Evolutionary conservation across 805 yeast genomes (phyloP), one percentile per base, ranked within the genome.

Genomic region (Cyberlindnera xylosilytica): DNA sequence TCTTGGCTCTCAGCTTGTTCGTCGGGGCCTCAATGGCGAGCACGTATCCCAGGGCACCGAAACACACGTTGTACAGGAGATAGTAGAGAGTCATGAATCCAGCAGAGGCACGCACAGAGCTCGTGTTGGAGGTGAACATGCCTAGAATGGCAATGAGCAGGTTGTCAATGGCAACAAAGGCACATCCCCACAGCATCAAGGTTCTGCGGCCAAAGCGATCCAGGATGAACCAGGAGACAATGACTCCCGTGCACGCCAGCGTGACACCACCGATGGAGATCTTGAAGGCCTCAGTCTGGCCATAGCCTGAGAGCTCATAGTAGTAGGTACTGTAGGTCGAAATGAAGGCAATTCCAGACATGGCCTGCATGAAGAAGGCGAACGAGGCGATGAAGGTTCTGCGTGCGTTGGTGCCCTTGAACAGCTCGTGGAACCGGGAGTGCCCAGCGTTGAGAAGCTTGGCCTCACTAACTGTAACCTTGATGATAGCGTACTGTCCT

Each of bases 271-370:
- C 66, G 43, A 58, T 50, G 10, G 53, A 7, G n/a, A 67, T 65
- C 28, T 47, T 39, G 58, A 69, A 74, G 9, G 76, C 59, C 53
- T 64, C 63, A 24, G 63, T 53, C 10, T 65, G 58, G 8, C 66
- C 57, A 54, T 69, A 65, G 35, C 79, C 79, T 22, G 77, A 72
- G 38, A 69, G 66, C 42, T 60, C 55, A 50, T 63, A 73, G 55
- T 70, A 72, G 50, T 71, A 73, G 15, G 79, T 69, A 12, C 76
- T 57, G 54, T 69, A 73, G 32, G 69, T 68, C 61, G 65, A 61
- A 22, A 50, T 45, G 51, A 67, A 72, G 8, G 71, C 56, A 7
- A 76, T 65, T 44, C 78, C 78, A 36, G 71, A 65, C 51, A 68
- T 55, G 26, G 69, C 58, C 54, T 72, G 78, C 54, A 65, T 60